Conservation (phyloP, 768 basidiomycete genomes). For the Psilocybe subaeruginosa region DNA sequence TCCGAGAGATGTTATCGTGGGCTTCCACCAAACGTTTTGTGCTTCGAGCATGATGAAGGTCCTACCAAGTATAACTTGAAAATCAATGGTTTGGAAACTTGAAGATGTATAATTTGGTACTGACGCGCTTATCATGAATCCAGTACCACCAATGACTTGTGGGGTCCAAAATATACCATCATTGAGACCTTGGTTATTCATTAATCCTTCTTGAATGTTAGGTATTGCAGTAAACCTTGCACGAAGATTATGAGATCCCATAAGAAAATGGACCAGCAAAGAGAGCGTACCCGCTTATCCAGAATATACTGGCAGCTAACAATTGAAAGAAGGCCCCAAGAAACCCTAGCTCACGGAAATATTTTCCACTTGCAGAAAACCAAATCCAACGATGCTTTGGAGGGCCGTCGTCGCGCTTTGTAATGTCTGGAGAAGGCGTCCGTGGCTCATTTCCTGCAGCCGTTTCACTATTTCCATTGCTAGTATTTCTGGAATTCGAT, state of each 20-base stretch:
- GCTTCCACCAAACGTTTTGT: constrained; percentile 57
- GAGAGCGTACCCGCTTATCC: constrained; percentile 49
- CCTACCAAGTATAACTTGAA: constrained; percentile 12
- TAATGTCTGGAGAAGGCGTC: not conserved
- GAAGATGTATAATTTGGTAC: constrained; percentile 4
- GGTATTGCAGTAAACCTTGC: constrained; percentile 40
- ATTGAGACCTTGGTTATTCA: constrained; percentile 28
- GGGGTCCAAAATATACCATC: constrained; percentile 65
- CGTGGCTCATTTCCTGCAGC: not conserved
- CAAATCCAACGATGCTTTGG: constrained; percentile 32
- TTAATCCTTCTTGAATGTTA: constrained; percentile 33
- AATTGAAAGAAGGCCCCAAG: constrained; percentile 54
- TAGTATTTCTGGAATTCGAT: not conserved
- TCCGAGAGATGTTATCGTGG: constrained; percentile 46
- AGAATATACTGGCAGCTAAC: constrained; percentile 62
- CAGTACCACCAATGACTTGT: constrained; percentile 62
- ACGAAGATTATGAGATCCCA: not conserved
- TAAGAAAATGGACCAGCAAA: not conserved
- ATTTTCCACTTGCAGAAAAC: constrained; percentile 39
- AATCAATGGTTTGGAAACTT: not conserved
- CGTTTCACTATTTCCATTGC: not conserved
- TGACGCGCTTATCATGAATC: constrained; percentile 56
- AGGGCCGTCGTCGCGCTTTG: not conserved
- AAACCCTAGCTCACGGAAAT: constrained; percentile 50
- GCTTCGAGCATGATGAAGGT: constrained; percentile 55